Evolutionary conservation across 1,284 basidiomycete genomes (phyloP), one percentile per base, ranked within the genome.

Genomic region (Cutaneotrichosporon dermatis): DNA sequence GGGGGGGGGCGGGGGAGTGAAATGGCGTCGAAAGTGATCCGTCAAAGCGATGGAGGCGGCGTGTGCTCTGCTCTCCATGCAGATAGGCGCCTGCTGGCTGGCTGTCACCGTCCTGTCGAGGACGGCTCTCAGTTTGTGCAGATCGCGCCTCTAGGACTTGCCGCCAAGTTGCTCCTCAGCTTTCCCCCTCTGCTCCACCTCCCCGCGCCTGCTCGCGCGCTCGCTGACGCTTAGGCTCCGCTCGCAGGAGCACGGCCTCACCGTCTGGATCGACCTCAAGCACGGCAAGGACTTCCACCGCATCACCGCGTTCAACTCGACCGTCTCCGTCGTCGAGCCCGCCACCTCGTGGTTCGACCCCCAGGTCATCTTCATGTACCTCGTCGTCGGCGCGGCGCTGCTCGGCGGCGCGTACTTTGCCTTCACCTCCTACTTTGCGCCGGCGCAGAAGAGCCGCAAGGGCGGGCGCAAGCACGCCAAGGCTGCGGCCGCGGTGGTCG

Each of bases 311-410:
- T 88, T 86, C 71, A 90, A 93, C 73, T 86, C 86, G 11, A 83
- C 91, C 51, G 84, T 93, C 53, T 86, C 85, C 6, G 81, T 94
- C 42, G 89, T 93, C 45, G 91, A 94, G 74, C 89, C 90, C 16
- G 84, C 87, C 62, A 72, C 83, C 15, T 88, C 88, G 40, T 83
- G 87, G 77, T 86, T 92, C 66, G 91, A 94, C 77, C 81, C 88
- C 67, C 86, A 88, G 74, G 82, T 90, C 55, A 77, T 90, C 64
- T 83, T 86, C 42, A 89, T 90, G 8, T 93, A 92, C 76, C 77
- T 87, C 62, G 82, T 92, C 59, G 83, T 90, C 46, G 70, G 82
- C n/a, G 83, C 80, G 36, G 79, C 89, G 52, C 76, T 92, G 54
- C 82, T 84, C 54, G 86, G 84, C 11, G 80, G 84, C 16, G 82